phyloP scores from a whole-genome alignment of 257 asterid species.

The Haberlea rhodopensis region DNA sequence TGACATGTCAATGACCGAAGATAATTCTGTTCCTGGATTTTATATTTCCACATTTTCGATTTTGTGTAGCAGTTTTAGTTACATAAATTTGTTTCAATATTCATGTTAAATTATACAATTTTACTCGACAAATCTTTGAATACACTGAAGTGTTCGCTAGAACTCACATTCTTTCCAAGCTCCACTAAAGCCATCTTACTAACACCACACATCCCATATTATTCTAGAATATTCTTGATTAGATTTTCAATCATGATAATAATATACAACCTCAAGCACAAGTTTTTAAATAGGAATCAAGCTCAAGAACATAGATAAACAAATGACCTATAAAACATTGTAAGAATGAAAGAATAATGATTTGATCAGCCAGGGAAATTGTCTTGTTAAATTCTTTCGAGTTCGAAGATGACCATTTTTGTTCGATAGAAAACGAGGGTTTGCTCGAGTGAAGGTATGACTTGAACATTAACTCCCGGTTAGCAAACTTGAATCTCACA shows the following conservation, averaged over 20 bases:
- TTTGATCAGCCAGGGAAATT: constrained; percentile 44
- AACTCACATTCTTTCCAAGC: background rate
- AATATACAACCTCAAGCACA: background rate
- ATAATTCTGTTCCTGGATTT: no score
- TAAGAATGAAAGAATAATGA: constrained; percentile 30
- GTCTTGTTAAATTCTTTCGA: constrained; percentile 9
- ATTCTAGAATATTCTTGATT: background rate
- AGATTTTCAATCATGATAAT: background rate
- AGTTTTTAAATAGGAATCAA: background rate
- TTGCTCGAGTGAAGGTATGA: constrained; percentile 28
- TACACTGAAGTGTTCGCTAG: background rate
- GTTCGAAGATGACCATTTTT: constrained; percentile 37
- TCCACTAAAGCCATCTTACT: background rate
- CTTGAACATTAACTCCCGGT: constrained; percentile 30
- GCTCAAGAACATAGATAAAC: constrained; percentile 23
- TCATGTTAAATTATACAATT: no score
- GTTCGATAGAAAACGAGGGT: constrained; percentile 44
- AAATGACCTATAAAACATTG: constrained; percentile 25
- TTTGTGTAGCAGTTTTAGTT: no score
- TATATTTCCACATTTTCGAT: no score
- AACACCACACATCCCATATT: background rate
- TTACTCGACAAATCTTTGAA: no score
- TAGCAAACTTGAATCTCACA: constrained; percentile 30
- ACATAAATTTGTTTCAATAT: no score
- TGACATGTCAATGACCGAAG: no score